Conservation (phyloP, 2,329 filamentous ascomycete species). For the Xylariaceae sp. region DNA sequence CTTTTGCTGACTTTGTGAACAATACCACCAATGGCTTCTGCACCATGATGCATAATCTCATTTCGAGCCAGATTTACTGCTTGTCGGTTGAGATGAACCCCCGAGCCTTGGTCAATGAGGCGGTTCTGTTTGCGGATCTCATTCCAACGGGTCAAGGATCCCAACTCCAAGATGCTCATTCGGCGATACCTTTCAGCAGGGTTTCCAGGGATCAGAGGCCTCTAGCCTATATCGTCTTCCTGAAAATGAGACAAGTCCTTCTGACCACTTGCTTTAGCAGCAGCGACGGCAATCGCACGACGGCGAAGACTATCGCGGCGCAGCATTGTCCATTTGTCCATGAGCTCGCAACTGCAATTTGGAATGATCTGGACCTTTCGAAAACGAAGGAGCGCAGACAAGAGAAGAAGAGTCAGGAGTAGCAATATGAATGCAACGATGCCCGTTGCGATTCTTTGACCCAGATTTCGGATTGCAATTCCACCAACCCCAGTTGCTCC, state of each 20-base stretch:
- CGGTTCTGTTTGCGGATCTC: slow-evolving; percentile 63
- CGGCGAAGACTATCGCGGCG: slow-evolving; percentile 45
- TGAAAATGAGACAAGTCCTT: slow-evolving; percentile 32
- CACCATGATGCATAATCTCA: slow-evolving; percentile 26
- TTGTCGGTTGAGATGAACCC: slow-evolving; percentile 30
- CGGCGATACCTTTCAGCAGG: slow-evolving; percentile 64
- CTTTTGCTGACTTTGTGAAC: slow-evolving; percentile 31
- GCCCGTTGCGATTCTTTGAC: slow-evolving; percentile 64
- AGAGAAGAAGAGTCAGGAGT: slow-evolving; percentile 58
- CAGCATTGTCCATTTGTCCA: slow-evolving; percentile 47
- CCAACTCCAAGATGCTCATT: slow-evolving; percentile 69
- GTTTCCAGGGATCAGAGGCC: slow-evolving; percentile 66
- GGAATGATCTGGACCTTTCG: slow-evolving; percentile 66
- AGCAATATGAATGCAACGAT: slow-evolving; percentile 65
- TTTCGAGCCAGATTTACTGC: slow-evolving; percentile 28
- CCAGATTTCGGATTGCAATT: slow-evolving; percentile 59
- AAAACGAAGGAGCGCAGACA: slow-evolving; percentile 60
- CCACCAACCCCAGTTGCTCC: slow-evolving; percentile 65
- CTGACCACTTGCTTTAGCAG: slow-evolving; percentile 23
- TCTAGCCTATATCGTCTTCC: slow-evolving; percentile 58
- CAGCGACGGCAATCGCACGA: slow-evolving; percentile 36
- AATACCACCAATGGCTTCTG: slow-evolving; percentile 25
- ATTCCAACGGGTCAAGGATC: slow-evolving; percentile 64
- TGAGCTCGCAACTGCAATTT: slow-evolving; percentile 49
- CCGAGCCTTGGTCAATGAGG: slow-evolving; percentile 42